phyloP scores from a whole-genome alignment of 495 filamentous ascomycete genomes.

The Penicillium alfredii region DNA sequence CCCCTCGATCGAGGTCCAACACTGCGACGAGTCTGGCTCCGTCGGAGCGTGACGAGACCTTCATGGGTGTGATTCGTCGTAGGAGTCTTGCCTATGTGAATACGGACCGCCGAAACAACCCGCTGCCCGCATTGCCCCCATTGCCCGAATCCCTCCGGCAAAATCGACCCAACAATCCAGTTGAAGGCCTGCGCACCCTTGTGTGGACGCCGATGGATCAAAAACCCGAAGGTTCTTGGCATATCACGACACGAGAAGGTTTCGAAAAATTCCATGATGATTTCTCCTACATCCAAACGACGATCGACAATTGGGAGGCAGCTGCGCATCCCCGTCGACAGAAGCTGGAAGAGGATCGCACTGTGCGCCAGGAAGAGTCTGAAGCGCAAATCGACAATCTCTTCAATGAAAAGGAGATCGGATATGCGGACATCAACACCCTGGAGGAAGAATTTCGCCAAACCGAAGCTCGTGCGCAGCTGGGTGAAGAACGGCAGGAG shows the following conservation, averaged over 20 bases:
- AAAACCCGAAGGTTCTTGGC: slow-evolving; percentile 31
- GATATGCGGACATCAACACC: slow-evolving; percentile 54
- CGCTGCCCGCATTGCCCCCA: too few species aligned
- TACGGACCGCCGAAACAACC: too few species aligned
- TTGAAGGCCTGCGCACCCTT: slow-evolving; percentile 34
- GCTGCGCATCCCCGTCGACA: slow-evolving; percentile 36
- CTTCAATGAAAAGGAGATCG: slow-evolving; percentile 55
- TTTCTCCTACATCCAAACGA: slow-evolving; percentile 45
- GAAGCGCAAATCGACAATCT: slow-evolving; percentile 49
- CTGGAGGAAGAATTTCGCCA: slow-evolving; percentile 57
- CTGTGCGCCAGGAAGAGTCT: slow-evolving; percentile 48
- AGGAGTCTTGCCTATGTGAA: slow-evolving; percentile 43
- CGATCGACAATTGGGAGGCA: slow-evolving; percentile 42
- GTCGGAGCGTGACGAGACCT: slow-evolving; percentile 36
- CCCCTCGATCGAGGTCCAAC: slow-evolving; percentile 11
- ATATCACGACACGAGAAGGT: slow-evolving; percentile 28
- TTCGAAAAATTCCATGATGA: slow-evolving; percentile 37
- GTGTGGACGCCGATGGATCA: slow-evolving; percentile 31
- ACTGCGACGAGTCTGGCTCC: slow-evolving; percentile 14
- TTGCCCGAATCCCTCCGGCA: slow-evolving; percentile 29
- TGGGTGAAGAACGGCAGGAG: slow-evolving; percentile 51
- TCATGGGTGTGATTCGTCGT: slow-evolving; percentile 42
- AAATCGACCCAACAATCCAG: slow-evolving; percentile 14
- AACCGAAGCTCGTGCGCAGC: slow-evolving; percentile 46
- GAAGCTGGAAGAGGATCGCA: slow-evolving; percentile 43